A percentile compares a stretch with the other conserved stretches of the same genome.
Conservation (phyloP, 2,329 filamentous ascomycete species). For the Apiospora koreana region DNA sequence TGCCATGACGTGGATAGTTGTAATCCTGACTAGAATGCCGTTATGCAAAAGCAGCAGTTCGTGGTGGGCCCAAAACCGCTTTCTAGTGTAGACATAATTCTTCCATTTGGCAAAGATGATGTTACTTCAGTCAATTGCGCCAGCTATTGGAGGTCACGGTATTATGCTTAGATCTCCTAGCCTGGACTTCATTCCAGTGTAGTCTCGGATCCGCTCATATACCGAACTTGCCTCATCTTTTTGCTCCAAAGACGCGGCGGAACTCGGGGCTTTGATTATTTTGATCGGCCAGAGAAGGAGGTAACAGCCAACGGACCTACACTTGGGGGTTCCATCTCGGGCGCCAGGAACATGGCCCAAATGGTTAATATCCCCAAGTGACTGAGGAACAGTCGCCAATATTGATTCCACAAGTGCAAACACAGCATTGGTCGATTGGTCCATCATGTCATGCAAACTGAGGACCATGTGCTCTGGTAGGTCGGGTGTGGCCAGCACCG, state of each 20-base stretch:
- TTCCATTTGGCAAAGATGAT: background rate
- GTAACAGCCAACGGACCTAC: slow-evolving; percentile 37
- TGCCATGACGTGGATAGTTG: background rate
- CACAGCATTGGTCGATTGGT: slow-evolving; percentile 26
- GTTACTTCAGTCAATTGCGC: slow-evolving; percentile 1
- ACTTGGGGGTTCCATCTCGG: slow-evolving; percentile 23
- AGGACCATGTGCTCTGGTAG: slow-evolving; percentile 14
- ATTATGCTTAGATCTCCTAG: slow-evolving; percentile 30
- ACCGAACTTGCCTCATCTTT: slow-evolving; percentile 27
- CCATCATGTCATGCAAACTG: slow-evolving; percentile 18
- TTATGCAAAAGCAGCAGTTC: background rate
- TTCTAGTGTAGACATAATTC: too few species aligned
- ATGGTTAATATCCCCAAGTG: slow-evolving; percentile 36
- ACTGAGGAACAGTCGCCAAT: slow-evolving; percentile 38
- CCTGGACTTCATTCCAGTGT: slow-evolving; percentile 38
- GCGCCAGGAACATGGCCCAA: slow-evolving; percentile 20
- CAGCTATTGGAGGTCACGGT: background rate
- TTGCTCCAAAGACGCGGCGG: slow-evolving; percentile 28
- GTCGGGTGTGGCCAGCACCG: slow-evolving; percentile 15
- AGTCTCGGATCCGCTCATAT: slow-evolving; percentile 40
- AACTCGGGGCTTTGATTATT: slow-evolving; percentile 30
- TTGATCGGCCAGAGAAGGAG: slow-evolving; percentile 41
- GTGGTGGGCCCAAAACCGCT: background rate
- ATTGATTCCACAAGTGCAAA: slow-evolving; percentile 33
- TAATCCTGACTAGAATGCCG: background rate